Evolutionary conservation across 495 filamentous ascomycete genomes (phyloP), one percentile per base, ranked within the genome.

Genomic region (Parachaetomium inaequale): DNA sequence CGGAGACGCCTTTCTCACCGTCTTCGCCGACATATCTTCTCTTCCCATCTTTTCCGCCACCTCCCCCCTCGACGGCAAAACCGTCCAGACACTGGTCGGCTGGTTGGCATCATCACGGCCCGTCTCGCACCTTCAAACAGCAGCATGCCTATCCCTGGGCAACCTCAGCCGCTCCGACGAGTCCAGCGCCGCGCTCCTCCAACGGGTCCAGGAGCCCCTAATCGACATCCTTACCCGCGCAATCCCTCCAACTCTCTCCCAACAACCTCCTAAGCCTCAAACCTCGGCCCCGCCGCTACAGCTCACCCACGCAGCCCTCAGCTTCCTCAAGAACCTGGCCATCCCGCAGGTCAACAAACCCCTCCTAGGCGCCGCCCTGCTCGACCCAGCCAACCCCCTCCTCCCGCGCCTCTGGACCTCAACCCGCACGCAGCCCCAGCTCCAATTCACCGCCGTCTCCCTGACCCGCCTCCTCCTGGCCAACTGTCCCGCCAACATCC

Each of bases 251-350:
- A 45, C 53, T 5, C 36, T 52, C 2, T 40, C 47, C 10, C 46
- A 23, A 17, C 43, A 25, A 25, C 32, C 49, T 34, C 11, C 55
- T 55, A 65, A 40, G 38, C 32, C 10, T 38, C 68, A 31, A 52
- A 72, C 21, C 57, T 50, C 1, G 38, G 60, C 5, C 53, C 72
- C 21, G 63, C 58, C 38, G 66, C 79, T 63, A 0, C 82, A 85
- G 28, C 79, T 90, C 0, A 75, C 88, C 3, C 88, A 91, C 70
- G 82, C 87, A 10, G 76, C 80, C 5, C 78, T 91, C 8, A 82
- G 88, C n/a, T 90, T 92, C 65, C 75, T 92, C 57, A 93, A 90
- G 68, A 93, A 94, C 66, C 78, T 93, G 3, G 87, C 88, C 36
- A 85, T 93, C 59, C 83, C 88, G 2, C 68, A 77, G 10, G 74